These are phyloP conservation scores for Amanita pseudoporphyria DNA, from an alignment of 768 basidiomycete genomes.

Conservation along the genomic window DNA sequence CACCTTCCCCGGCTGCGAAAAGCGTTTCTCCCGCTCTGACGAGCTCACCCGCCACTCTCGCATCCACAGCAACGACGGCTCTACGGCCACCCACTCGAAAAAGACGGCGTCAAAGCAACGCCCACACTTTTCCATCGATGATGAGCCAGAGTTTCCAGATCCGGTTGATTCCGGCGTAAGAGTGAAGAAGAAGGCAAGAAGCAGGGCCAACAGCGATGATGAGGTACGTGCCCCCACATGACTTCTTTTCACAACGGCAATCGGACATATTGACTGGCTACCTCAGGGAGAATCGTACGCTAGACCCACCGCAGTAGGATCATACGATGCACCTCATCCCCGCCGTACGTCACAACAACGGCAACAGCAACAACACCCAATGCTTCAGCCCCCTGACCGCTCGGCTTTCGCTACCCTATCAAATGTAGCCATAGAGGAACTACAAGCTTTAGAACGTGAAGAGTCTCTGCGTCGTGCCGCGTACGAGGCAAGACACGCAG, in stretches of 20 bases:
- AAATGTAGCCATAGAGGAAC: constrained; percentile 77
- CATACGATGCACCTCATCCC: constrained; percentile 33
- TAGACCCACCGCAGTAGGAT: constrained; percentile 40
- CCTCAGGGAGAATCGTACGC: constrained; percentile 47
- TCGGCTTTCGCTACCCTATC: constrained; percentile 62
- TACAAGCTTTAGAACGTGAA: constrained; percentile 79
- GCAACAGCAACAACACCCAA: constrained; percentile 11
- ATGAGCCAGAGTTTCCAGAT: constrained; percentile 9
- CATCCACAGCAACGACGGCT: constrained; percentile 71
- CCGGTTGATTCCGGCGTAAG: constrained; percentile 18
- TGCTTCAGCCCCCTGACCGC: constrained; percentile 18
- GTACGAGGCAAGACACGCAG: constrained; percentile 71
- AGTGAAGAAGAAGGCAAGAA: constrained; percentile 70
- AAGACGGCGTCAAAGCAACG: constrained; percentile 8
- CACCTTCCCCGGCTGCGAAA: constrained; percentile 90
- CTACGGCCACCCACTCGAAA: constrained; percentile 18
- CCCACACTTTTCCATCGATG: constrained; percentile 13
- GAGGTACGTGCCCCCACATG: constrained; percentile 46
- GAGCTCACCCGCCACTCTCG: constrained; percentile 94
- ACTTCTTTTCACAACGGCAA: constrained; percentile 1
- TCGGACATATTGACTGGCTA: constrained; percentile 8
- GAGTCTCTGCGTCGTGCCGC: constrained; percentile 82
- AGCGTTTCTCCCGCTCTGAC: constrained; percentile 96
- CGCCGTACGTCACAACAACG: constrained; percentile 20
- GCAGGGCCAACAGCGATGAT: constrained; percentile 72